phyloP scores from a whole-genome alignment of 208 protist species.

The Perkinsela sp. region DNA sequence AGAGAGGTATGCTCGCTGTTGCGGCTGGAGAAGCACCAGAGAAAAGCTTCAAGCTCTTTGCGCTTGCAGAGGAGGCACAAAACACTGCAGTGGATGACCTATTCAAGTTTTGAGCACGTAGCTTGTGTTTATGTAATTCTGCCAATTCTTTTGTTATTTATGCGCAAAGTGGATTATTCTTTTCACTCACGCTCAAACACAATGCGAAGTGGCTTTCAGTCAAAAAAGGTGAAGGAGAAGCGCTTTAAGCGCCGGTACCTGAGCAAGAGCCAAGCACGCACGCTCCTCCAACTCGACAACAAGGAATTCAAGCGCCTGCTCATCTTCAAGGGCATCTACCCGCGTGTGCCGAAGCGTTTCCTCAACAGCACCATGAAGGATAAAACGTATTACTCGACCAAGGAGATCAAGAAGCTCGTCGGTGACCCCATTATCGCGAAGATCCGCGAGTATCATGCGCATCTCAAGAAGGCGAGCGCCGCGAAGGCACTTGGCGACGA shows the following conservation, averaged over 20 bases:
- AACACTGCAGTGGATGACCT: no score
- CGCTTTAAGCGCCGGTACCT: constrained; percentile 71
- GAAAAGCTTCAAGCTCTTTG: no score
- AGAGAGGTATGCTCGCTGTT: no score
- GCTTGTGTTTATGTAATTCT: no score
- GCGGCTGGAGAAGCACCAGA: no score
- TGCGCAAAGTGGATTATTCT: no score
- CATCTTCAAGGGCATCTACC: constrained; percentile 96
- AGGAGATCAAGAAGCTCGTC: constrained; percentile 87
- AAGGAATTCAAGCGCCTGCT: constrained; percentile 79
- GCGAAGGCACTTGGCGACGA: constrained; percentile 14
- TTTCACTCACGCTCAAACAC: no score
- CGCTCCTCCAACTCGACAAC: constrained; percentile 65
- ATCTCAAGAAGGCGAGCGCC: constrained; percentile 67
- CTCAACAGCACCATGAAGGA: constrained; percentile 71
- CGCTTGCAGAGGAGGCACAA: no score
- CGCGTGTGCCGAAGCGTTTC: constrained; percentile 73
- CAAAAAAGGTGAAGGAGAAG: constrained; percentile 59
- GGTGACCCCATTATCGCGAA: constrained; percentile 80
- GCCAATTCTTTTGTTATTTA: no score
- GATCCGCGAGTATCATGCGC: constrained; percentile 73
- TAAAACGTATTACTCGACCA: constrained; percentile 89
- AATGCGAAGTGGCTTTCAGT: no score
- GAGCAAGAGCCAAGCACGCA: constrained; percentile 63
- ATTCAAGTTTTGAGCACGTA: no score